Evolutionary conservation across 768 basidiomycete genomes (phyloP), one percentile per base, ranked within the genome.

Genomic region (Pseudohyphozyma bogoriensis): DNA sequence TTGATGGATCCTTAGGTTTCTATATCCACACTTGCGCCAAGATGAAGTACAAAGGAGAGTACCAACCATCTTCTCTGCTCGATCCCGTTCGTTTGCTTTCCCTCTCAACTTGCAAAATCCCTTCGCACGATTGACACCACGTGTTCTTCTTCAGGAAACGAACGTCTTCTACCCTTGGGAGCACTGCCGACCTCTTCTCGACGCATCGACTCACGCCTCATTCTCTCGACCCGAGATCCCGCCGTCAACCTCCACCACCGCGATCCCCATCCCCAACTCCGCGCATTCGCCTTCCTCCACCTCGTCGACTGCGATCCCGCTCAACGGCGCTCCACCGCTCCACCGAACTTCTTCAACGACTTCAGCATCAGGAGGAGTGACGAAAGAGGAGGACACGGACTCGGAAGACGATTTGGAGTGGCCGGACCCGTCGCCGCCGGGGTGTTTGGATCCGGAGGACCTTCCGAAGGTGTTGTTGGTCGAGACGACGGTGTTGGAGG

Each of bases 1-100:
- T 44, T 24, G 13, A 26, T 49, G 47, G 31, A 16, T 4, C 6
- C 5, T 32, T 18, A 95, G 92, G 92, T 10, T 96, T 83, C 73
- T 97, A 96, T 73, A 86, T 97, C 40, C 81, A 95, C 67, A 83
- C 86, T 3, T 96, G 92, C 70, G 81, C 77, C 53, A 99, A 99
- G 74, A 97, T 97, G 95, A 79, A 79, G 57, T 97, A 99, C 75
- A 99, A 99, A 70, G 91, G 84, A 32, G 90, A 95, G 57, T 99
- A 92, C 67, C 72, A 78, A 0, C 93, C 93, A 0, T 63, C 61
- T 2, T 63, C 42, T 59, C 65, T 66, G 3, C 65, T 66, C 26
- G 65, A 66, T 31, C 62, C 66, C 7, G 65, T 66, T 1, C 31
- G 54, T 18, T 32, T 22, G 15, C 40, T 36, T 37, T 12, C 57